Base-by-base conservation (phyloP, 257 asterid species). In the Solanum appendiculatum region DNA sequence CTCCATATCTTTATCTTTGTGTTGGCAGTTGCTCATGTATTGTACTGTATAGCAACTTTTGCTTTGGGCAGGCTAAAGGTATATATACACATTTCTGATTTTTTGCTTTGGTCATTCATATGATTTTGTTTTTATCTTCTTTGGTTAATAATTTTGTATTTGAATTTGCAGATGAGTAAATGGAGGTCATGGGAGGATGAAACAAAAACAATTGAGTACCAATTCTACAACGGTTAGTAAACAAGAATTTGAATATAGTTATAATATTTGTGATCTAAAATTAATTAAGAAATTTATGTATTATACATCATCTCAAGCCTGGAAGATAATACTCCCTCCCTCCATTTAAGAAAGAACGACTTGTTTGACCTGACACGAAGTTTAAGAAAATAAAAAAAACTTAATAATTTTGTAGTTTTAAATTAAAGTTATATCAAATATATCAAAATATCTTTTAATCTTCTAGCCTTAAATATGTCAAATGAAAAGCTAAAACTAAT, bases 171-270 rank as follows among this genome's bases (percentile, higher is more conserved):
- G 91, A 87, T 89, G 91, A 89, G 88, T 77, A 85, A 80, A 80
- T 89, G 91, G 91, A 89, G 86, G 56, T 70, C 88, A 3, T 87
- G 89, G 91, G 91, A 89, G 85, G 88, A 81, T 39, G 91, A 87
- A 60, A 80, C 89, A 42, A 87, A 72, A 87, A 87, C 86, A 33
- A 27, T 81, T 18, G 88, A 89, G 54, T 89, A 89, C 86, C 89
- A 85, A n/a, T 89, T 63, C 75, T 42, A 84, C 83, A 69, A 87
- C 40, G 89, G 91, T 89, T 3, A 58, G 88, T 89, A 46, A 1
- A n/a, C 37, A 25, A 27, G 9, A 23, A 86, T 37, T 16, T 56
- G 12, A 58, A 70, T 63, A 34, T 6, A 23, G 12, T 9, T 40
- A 9, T 3, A 56, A 56, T 56, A 56, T 56, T 56, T 33, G 3